These are phyloP conservation scores for Microbotryomycetes sp. DNA, from an alignment of 1,284 basidiomycete genomes.

Conservation along the genomic window DNA sequence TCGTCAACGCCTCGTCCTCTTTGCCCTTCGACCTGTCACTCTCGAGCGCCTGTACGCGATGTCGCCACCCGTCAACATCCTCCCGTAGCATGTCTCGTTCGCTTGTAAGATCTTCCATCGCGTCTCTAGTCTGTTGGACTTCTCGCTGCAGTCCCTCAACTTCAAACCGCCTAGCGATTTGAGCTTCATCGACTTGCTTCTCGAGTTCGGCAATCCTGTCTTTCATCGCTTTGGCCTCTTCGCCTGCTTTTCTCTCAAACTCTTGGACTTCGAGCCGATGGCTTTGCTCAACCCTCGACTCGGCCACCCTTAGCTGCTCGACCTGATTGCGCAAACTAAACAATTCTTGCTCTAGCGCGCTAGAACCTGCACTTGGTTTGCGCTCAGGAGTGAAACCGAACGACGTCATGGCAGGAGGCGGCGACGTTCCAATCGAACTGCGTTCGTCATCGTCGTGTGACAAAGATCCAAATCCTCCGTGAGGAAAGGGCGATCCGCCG, in stretches of 20 bases:
- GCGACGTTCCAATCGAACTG: neutral
- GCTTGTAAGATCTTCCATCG: conserved; percentile 27
- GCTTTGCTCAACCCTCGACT: conserved; percentile 14
- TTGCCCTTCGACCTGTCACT: conserved; percentile 23
- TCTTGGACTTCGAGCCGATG: conserved; percentile 25
- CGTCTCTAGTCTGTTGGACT: conserved; percentile 27
- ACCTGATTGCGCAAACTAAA: conserved; percentile 21
- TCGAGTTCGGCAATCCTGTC: conserved; percentile 23
- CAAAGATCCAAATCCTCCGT: conserved; percentile 29
- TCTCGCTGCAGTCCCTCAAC: conserved; percentile 30
- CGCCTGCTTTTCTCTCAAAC: conserved; percentile 24
- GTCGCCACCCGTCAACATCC: conserved; percentile 36
- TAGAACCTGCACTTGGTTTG: neutral
- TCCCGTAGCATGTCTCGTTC: conserved; percentile 35
- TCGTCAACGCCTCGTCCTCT: conserved; percentile 31
- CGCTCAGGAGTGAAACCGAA: neutral
- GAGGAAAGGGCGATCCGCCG: conserved; percentile 15
- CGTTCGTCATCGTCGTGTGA: conserved; percentile 14
- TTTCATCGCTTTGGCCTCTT: conserved; percentile 21
- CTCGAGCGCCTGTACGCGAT: conserved; percentile 30
- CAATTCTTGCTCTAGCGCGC: conserved; percentile 7
- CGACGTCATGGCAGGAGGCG: neutral
- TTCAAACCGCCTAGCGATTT: conserved; percentile 21
- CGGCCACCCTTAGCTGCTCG: conserved; percentile 16
- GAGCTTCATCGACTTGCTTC: conserved; percentile 21